phyloP scores from a whole-genome alignment of 2,329 filamentous ascomycete genomes.

The Alternaria novae-zelandiae region DNA sequence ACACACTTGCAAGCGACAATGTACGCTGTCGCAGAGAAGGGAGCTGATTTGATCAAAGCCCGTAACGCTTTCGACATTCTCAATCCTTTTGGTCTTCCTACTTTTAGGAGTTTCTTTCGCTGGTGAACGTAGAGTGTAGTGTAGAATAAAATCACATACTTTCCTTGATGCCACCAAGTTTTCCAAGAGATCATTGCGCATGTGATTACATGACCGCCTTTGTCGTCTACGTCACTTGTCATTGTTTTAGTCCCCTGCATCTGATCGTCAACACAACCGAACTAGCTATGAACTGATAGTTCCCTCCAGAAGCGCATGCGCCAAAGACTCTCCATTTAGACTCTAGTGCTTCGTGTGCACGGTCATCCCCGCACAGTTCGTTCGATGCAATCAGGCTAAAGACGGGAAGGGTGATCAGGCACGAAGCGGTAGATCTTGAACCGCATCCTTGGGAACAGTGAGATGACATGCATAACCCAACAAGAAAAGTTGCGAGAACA shows the following conservation, averaged over 20 bases:
- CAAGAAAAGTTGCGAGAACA: neutral
- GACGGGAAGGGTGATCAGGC: neutral
- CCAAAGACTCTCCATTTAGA: neutral
- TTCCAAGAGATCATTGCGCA: neutral
- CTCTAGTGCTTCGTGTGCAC: conserved; percentile 1
- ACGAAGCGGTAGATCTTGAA: neutral
- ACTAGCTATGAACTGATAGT: neutral
- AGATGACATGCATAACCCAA: neutral
- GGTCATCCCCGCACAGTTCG: neutral
- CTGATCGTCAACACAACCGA: neutral
- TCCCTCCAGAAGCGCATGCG: neutral
- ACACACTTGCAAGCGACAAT: conserved; percentile 39
- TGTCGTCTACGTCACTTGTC: neutral
- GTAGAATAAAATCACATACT: neutral
- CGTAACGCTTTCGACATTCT: conserved; percentile 1
- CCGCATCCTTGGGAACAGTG: neutral
- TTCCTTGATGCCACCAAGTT: neutral
- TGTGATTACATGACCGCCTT: neutral
- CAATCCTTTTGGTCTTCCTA: neutral
- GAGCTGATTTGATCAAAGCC: conserved; percentile 40
- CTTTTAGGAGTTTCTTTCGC: neutral
- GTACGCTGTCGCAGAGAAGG: conserved; percentile 43
- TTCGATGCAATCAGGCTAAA: neutral
- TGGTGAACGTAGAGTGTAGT: neutral
- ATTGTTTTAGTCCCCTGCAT: neutral